phyloP scores from a whole-genome alignment of 139 green algal species.

The Gonium pectorale region DNA sequence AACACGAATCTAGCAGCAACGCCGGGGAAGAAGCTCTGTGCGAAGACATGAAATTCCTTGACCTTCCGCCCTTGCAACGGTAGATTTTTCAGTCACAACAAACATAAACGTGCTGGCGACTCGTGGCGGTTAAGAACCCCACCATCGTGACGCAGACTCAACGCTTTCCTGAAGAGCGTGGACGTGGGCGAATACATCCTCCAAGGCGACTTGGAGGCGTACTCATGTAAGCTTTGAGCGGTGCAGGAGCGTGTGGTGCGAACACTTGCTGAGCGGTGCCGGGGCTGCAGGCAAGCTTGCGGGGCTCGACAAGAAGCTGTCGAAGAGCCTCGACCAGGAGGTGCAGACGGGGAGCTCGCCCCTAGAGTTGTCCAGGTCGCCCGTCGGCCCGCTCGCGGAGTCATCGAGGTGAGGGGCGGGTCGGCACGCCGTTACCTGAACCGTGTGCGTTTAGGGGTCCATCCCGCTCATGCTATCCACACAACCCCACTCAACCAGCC shows the following conservation, averaged over 20 bases:
- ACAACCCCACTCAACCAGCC: neutral
- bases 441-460: too few species aligned
- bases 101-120: neutral
- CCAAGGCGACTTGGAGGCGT: conserved; percentile 90
- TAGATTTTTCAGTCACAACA: neutral
- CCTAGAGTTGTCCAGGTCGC: conserved; percentile 81
- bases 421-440: too few species aligned
- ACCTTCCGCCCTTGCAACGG: conserved; percentile 28
- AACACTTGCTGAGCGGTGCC: neutral
- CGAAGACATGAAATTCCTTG: conserved; percentile 40
- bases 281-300: conserved; percentile 92
- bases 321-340: conserved; percentile 90
- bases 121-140: neutral
- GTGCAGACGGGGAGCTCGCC: conserved; percentile 81
- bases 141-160: conserved; percentile 70
- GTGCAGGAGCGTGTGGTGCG: neutral
- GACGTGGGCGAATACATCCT: conserved; percentile 93
- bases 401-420: conserved; percentile 69
- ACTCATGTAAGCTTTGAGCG: conserved; percentile 85
- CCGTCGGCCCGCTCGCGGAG: conserved; percentile 89
- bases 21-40: too few species aligned
- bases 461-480: too few species aligned
- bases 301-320: conserved; percentile 98
- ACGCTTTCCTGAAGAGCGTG: conserved; percentile 90
- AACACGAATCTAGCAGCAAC: too few species aligned